Evolutionary conservation across 192 early-diverging fungal genomes (phyloP).

Genomic region (Fimicolochytrium jonesii): DNA sequence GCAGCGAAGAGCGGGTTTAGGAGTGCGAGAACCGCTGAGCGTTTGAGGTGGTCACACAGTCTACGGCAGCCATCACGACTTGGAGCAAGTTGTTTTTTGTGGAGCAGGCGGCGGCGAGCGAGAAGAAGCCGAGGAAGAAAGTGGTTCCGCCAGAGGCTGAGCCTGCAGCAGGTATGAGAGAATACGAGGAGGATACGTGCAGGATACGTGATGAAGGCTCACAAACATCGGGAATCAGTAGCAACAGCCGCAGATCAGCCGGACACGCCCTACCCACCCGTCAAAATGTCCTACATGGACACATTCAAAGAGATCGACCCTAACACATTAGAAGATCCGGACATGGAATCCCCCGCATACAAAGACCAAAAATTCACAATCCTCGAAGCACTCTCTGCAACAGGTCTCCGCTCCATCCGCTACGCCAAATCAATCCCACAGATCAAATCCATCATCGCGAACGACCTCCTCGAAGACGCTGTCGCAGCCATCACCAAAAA

Average conservation of each 20-base stretch:
- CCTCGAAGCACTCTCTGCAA: constrained; percentile 92
- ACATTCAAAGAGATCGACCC: neutral
- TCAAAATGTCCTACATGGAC: constrained; percentile 16
- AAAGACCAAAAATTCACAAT: constrained; percentile 42
- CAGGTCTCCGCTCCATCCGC: constrained; percentile 89
- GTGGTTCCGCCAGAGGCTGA: too few relatives aligned
- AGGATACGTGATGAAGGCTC: too few relatives aligned
- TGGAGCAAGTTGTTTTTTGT: constrained; percentile 74
- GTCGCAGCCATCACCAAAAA: constrained; percentile 86
- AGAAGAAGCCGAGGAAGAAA: too few relatives aligned
- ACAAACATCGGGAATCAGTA: too few relatives aligned
- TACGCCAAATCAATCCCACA: constrained; percentile 88
- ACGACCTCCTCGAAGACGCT: constrained; percentile 87
- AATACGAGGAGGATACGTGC: too few relatives aligned
- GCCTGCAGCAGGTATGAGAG: too few relatives aligned
- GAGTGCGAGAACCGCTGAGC: neutral
- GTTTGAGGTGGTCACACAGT: constrained; percentile 40
- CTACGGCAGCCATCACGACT: constrained; percentile 89
- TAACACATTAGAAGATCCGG: neutral
- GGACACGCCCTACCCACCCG: constrained; percentile 1
- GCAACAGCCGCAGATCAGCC: too few relatives aligned
- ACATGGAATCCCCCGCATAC: neutral
- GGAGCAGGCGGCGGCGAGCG: too few relatives aligned
- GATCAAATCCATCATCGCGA: constrained; percentile 77
- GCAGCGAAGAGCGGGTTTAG: neutral